A percentile compares a stretch with the other conserved stretches of the same genome.
phyloP scores from a whole-genome alignment of 2,329 filamentous ascomycete species.

The Paracoccidioides brasiliensis region DNA sequence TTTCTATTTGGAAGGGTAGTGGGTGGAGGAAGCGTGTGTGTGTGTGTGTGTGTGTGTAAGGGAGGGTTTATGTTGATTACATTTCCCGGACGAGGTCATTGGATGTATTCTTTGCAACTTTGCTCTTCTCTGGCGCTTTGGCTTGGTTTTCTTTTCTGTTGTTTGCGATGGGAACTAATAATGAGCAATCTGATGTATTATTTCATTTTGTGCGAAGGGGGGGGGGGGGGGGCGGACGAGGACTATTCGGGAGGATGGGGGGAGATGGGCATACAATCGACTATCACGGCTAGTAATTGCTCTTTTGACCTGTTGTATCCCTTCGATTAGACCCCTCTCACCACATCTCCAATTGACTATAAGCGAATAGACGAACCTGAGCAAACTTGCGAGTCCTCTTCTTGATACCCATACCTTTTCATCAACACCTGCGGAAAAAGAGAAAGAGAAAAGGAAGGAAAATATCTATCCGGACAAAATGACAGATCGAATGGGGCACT shows the following conservation, averaged over 20 bases:
- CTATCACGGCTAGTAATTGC: conserved; percentile 71
- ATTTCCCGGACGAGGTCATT: conserved; percentile 61
- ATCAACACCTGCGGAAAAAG: not conserved
- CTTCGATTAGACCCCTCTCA: not conserved
- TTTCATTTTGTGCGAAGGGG: not conserved
- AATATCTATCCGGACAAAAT: not conserved
- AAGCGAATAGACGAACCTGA: conserved; percentile 32
- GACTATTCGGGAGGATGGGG: not conserved
- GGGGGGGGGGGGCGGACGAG: not conserved
- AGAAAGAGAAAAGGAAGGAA: not conserved
- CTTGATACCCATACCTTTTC: conserved; percentile 62
- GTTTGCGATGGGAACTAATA: not conserved
- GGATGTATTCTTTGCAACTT: conserved; percentile 41
- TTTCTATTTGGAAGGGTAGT: not conserved
- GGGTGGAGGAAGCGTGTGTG: conserved; percentile 8
- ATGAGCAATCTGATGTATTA: no score
- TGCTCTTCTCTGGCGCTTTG: conserved; percentile 36
- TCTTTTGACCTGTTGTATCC: conserved; percentile 49
- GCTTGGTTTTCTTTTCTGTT: conserved; percentile 58
- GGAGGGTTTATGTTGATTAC: conserved; percentile 25
- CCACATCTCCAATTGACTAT: no score
- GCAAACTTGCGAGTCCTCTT: conserved; percentile 92
- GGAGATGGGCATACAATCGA: conserved; percentile 38
- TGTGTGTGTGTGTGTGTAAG: conserved; percentile 13
- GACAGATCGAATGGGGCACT: not conserved